Evolutionary conservation across 805 yeast genomes (phyloP).

Genomic region (Wickerhamiella occidentalis): DNA sequence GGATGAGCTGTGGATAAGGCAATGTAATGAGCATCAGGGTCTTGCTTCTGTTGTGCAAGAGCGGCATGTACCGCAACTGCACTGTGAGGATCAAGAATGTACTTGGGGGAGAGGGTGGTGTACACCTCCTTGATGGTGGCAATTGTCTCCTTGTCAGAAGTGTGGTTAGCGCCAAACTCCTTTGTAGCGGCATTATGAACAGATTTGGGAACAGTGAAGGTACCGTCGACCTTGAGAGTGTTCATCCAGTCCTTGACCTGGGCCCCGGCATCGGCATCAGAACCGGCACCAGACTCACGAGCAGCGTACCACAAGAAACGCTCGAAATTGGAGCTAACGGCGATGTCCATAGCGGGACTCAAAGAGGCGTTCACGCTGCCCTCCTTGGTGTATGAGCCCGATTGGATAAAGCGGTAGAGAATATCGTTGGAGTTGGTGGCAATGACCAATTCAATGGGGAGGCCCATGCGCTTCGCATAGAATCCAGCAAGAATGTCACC

Average conservation of each 20-base stretch:
- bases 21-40: constrained; percentile 35
- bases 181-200: constrained; percentile 54
- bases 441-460: constrained; percentile 78
- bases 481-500: constrained; percentile 97
- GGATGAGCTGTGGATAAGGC: constrained; percentile 97
- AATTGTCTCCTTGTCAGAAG: constrained; percentile 66
- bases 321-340: constrained; percentile 91
- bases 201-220: constrained; percentile 54
- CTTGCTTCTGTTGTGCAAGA: constrained; percentile 40
- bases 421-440: constrained; percentile 96
- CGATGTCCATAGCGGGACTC: constrained; percentile 98
- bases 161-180: constrained; percentile 69
- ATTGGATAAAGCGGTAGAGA: constrained; percentile 77
- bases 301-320: constrained; percentile 91
- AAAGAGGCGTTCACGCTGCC: constrained; percentile 68
- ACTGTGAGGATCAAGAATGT: constrained; percentile 91
- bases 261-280: constrained; percentile 56
- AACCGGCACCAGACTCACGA: constrained; percentile 41
- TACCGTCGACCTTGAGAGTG: constrained; percentile 62
- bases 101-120: constrained; percentile 42
- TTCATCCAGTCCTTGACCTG: constrained; percentile 65
- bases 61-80: constrained; percentile 88
- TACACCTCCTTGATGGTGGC: constrained; percentile 64
- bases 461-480: constrained; percentile 89
- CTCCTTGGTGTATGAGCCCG: constrained; percentile 73